Base-by-base conservation (phyloP, 305 asterid genomes). In the Fraxinus greggii region DNA sequence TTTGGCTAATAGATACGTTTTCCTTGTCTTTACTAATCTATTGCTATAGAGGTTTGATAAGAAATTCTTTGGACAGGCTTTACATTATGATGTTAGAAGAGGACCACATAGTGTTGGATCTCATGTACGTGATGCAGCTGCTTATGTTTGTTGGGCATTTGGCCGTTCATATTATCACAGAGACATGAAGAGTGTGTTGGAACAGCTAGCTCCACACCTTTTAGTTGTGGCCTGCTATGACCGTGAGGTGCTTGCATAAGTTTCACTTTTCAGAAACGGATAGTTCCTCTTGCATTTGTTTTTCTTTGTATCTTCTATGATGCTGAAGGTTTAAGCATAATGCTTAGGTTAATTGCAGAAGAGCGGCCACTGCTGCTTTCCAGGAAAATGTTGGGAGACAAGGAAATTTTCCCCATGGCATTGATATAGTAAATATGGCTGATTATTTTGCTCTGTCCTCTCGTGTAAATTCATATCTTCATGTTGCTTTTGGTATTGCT, bases 291-390 rank as follows among this genome's bases (percentile, higher is more conserved):
- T 15, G 72, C 77, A 75, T 86, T 69, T 31, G 13, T 79, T 84
- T 63, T 32, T 72, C 84, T 65, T 81, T 83, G 51, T 80, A 75
- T 32, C 84, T 83, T 72, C 33, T 69, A 70, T 4, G 76, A 88
- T 86, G 79, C 82, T 87, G 83, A 88, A 78, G 69, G 54, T 78
- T 51, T 76, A 84, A 79, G 79, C 80, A 86, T 83, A 76, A 82
- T 89, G 82, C 79, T 80, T 86, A 97, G 99, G 99, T 96, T 82
- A 96, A 96, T 86, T 97, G 99, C 89, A 90, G 99, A 93, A 91
- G 99, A 91, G 98, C 99, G 83, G 98, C 99, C 0, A 98, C 99
- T 0, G 99, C 99, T 88, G 99, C 98, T 88, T 97, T 97, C 92
- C 99, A 97, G 94, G 99, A 97, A 89, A 97, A 97, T 89, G 97